Conservation (phyloP, 352 stramenopile species). For the Pythium periplocum region DNA sequence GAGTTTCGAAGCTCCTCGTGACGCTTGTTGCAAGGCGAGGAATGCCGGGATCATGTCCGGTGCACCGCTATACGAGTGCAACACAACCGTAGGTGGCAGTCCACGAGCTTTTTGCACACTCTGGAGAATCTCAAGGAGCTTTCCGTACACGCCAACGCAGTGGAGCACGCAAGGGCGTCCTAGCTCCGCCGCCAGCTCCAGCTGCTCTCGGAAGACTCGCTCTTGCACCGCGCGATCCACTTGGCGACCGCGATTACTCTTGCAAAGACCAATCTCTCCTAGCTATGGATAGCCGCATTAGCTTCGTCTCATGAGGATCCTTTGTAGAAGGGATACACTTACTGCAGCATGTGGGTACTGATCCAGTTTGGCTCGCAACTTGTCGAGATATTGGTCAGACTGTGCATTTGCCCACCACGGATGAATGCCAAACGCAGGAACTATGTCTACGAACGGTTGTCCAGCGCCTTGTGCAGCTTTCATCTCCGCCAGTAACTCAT, state of each 20-base stretch:
- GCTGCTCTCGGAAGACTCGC: constrained; percentile 39
- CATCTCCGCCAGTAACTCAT: constrained; percentile 26
- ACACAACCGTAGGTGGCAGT: constrained; percentile 44
- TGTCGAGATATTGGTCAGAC: constrained; percentile 22
- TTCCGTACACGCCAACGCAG: constrained; percentile 67
- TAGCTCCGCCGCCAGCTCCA: constrained; percentile 45
- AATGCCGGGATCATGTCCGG: constrained; percentile 53
- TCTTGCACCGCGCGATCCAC: constrained; percentile 45
- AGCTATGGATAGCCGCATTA: constrained; percentile 23
- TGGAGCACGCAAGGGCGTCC: constrained; percentile 59
- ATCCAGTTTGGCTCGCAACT: constrained; percentile 28
- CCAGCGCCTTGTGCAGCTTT: not conserved
- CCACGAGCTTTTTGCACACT: constrained; percentile 3
- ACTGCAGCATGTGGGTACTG: constrained; percentile 43
- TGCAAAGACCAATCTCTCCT: constrained; percentile 78
- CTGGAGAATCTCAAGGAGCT: constrained; percentile 56
- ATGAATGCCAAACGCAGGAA: constrained; percentile 67
- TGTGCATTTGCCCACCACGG: constrained; percentile 58
- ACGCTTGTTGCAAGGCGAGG: constrained; percentile 24
- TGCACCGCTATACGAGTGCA: constrained; percentile 67
- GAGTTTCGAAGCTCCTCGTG: constrained; percentile 22
- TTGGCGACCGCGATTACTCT: constrained; percentile 42
- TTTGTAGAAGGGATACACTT: constrained; percentile 5
- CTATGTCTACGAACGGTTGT: constrained; percentile 18
- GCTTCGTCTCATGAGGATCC: not conserved